phyloP scores from a whole-genome alignment of 306 rosid genomes.

The Sechiopsis laciniata region DNA sequence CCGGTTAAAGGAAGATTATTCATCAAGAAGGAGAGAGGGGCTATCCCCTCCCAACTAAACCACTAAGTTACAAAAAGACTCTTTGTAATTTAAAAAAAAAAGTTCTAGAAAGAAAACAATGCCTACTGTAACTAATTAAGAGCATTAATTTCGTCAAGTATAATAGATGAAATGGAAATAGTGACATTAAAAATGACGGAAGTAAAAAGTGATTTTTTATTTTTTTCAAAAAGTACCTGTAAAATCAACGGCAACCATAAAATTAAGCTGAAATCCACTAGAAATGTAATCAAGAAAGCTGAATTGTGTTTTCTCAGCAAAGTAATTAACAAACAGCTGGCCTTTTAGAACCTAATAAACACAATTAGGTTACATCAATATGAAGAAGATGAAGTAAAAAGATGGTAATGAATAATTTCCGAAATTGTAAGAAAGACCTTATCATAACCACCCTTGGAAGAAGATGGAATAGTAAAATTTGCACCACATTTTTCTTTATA shows the following conservation, averaged over 20 bases:
- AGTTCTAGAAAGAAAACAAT: too few relatives aligned
- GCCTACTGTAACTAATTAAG: background rate
- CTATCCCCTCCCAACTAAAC: too few relatives aligned
- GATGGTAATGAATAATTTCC: background rate
- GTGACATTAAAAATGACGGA: background rate
- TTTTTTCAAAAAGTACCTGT: constrained; percentile 38
- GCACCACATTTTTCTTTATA: constrained; percentile 38
- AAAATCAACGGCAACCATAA: constrained; percentile 91
- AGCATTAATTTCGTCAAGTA: background rate
- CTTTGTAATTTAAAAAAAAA: too few relatives aligned
- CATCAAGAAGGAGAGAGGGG: too few relatives aligned
- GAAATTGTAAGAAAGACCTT: constrained; percentile 39
- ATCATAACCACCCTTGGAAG: constrained; percentile 34
- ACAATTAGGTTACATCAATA: constrained; percentile 18
- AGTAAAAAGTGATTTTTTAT: background rate
- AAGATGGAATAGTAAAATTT: constrained; percentile 44
- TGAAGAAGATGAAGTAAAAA: background rate
- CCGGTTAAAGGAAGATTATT: too few relatives aligned
- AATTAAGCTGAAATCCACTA: constrained; percentile 80
- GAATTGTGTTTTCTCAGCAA: constrained; percentile 52
- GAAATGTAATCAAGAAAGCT: constrained; percentile 84
- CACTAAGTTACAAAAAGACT: too few relatives aligned
- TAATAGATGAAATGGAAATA: background rate
- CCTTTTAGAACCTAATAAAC: constrained; percentile 54
- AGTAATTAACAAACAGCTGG: constrained; percentile 70